These are phyloP conservation scores for Penicillium pancosmium DNA, from an alignment of 495 filamentous ascomycete genomes.

Conservation along the genomic window DNA sequence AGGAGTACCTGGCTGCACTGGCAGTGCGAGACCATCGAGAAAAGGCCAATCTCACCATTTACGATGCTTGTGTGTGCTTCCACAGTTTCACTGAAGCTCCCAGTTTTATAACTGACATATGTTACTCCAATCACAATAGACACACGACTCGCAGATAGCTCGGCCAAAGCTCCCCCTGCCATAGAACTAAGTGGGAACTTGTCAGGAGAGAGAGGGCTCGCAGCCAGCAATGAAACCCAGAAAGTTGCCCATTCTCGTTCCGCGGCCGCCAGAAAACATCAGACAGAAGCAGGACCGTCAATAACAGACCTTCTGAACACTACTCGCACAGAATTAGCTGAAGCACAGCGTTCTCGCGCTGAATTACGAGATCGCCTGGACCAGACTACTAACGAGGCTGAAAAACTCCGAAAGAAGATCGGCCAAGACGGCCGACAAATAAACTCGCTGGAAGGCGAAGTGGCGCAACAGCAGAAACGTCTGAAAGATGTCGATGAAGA, in stretches of 20 bases:
- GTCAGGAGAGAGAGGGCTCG: conserved; percentile 7
- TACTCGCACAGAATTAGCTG: conserved; percentile 64
- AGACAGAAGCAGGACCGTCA: conserved; percentile 22
- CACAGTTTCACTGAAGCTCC: not conserved
- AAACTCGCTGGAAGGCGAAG: conserved; percentile 62
- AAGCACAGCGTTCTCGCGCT: conserved; percentile 72
- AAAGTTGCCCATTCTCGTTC: conserved; percentile 16
- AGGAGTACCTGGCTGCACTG: conserved; percentile 58
- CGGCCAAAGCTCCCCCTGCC: conserved; percentile 54
- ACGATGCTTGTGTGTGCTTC: conserved; percentile 57
- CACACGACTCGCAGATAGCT: conserved; percentile 69
- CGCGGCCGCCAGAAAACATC: conserved; percentile 29
- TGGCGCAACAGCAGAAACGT: conserved; percentile 58
- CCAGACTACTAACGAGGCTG: conserved; percentile 60
- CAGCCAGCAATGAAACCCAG: conserved; percentile 19
- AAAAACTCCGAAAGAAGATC: conserved; percentile 59
- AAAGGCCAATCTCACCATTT: conserved; percentile 56
- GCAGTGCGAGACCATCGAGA: conserved; percentile 59
- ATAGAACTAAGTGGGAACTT: conserved; percentile 8
- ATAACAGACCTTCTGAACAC: conserved; percentile 46
- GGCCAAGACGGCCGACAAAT: conserved; percentile 60
- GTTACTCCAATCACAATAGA: conserved; percentile 45
- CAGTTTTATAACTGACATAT: conserved; percentile 25
- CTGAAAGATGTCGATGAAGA: conserved; percentile 85
- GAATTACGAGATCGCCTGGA: conserved; percentile 64